A percentile compares a stretch with the other conserved stretches of the same genome.
Conservation (phyloP, 1,284 basidiomycete genomes). For the Ceratobasidium sp. region DNA sequence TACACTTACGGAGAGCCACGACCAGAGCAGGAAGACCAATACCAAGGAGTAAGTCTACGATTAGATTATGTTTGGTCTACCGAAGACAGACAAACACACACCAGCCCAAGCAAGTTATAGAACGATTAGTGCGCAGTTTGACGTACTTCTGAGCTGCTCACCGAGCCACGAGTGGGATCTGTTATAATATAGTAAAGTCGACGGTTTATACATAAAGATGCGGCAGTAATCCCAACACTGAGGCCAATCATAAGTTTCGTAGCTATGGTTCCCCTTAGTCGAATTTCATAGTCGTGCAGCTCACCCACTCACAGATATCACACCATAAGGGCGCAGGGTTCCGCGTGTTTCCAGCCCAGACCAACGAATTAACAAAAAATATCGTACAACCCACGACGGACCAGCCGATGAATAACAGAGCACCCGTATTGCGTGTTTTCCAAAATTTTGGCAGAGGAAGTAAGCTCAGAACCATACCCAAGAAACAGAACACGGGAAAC, state of each 20-base stretch:
- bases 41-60: conserved; percentile 64
- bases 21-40: conserved; percentile 63
- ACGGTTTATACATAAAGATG: conserved; percentile 66
- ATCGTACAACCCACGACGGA: conserved; percentile 68
- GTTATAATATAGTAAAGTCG: conserved; percentile 66
- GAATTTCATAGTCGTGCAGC: not conserved
- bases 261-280: conserved; percentile 54
- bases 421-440: conserved; percentile 73
- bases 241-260: conserved; percentile 59
- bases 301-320: conserved; percentile 72
- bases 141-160: conserved; percentile 46
- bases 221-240: conserved; percentile 61
- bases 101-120: too few relatives aligned
- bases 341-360: conserved; percentile 74
- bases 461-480: conserved; percentile 65
- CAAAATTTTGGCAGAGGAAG: conserved; percentile 74
- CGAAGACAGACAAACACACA: too few relatives aligned
- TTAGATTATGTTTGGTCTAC: conserved; percentile 18
- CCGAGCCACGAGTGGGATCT: conserved; percentile 50
- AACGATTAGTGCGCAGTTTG: too few relatives aligned
- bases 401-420: conserved; percentile 77
- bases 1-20: conserved; percentile 67
- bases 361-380: conserved; percentile 71
- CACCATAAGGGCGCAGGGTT: conserved; percentile 78
- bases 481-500: conserved; percentile 61